Base-by-base conservation (phyloP, 1,139 yeast genomes). In the Geotrichum phurueaensis region DNA sequence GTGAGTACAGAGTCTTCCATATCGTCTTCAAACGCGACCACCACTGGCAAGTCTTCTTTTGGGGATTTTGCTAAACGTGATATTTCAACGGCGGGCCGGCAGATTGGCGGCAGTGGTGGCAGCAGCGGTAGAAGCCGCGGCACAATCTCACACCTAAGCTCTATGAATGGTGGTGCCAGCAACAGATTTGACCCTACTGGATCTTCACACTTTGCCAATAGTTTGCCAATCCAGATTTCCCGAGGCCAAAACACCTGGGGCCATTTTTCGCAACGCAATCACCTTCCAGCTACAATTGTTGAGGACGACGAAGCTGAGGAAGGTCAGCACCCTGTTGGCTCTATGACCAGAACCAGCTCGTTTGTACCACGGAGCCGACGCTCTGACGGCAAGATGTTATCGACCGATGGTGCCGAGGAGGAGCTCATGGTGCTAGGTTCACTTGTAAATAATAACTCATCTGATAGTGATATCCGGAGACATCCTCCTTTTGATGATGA, bases 211-310 rank as follows among this genome's bases (percentile, higher is more conserved):
- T 61, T 61, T 56, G 61, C 64, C 2, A 36, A 57, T 9, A 61
- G 64, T 33, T 29, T 61, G 29, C 64, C 64, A 12, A 61, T 61
- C 33, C 59, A 54, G 33, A 59, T 61, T 27, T 33, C 53, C 13
- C 49, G 50, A 27, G 29, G 13, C 15, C 27, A 18, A 3, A 12
- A 22, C 25, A n/a, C 53, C 25, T 59, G 61, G 61, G 58, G 58
- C 6, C 58, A 51, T 18, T 51, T 58, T 43, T 56, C 58, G n/a
- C 7, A 36, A 20, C 22, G 27, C 22, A 13, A n/a, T 22, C 10
- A 13, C 45, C 31, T 5, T 27, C 36, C 33, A n/a, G 39, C 57
- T 33, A 45, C 22, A 13, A 25, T 29, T 27, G 45, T 18, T 27
- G 57, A 54, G 23, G 33, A 45, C 25, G 33, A 53, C 25, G 54